These are phyloP conservation scores for Hanseniaspora occidentalis DNA, from an alignment of 805 yeast species.

Conservation along the genomic window DNA sequence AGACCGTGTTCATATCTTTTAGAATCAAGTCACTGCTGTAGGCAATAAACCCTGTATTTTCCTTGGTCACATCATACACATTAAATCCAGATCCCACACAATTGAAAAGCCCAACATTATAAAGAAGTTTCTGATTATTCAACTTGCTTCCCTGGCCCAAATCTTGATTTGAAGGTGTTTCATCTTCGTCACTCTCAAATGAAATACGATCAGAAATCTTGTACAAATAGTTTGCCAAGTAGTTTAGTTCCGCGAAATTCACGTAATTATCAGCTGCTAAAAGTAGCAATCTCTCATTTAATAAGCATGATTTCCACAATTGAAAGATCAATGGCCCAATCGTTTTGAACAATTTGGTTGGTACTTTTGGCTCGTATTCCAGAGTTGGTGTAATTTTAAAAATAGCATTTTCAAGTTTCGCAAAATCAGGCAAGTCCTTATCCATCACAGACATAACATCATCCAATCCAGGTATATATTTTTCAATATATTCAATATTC, in stretches of 20 bases:
- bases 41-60: slow-evolving; percentile 1
- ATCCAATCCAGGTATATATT: slow-evolving; percentile 13
- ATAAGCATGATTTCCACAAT: slow-evolving; percentile 21
- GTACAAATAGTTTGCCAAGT: slow-evolving; percentile 18
- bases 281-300: slow-evolving; percentile 18
- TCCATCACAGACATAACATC: slow-evolving; percentile 8
- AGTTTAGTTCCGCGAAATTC: slow-evolving; percentile 18
- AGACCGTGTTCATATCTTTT: slow-evolving; percentile 1
- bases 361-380: neutral
- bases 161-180: slow-evolving; percentile 1
- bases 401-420: slow-evolving; percentile 4
- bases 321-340: slow-evolving; percentile 24
- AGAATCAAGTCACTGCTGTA: slow-evolving; percentile 5
- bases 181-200: neutral
- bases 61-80: neutral
- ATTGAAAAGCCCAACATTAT: neutral
- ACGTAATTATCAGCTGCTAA: slow-evolving; percentile 16
- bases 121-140: too few relatives aligned
- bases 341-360: slow-evolving; percentile 4
- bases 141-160: too few relatives aligned
- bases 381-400: too few relatives aligned
- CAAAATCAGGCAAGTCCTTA: slow-evolving; percentile 6
- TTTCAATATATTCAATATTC: slow-evolving; percentile 6
- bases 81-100: neutral
- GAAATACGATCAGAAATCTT: slow-evolving; percentile 8